Percentiles rank a stretch among this genome's conserved stretches.
Evolutionary conservation across 1,284 basidiomycete genomes (phyloP).

Genomic region (Kalmanozyma brasiliensis): DNA sequence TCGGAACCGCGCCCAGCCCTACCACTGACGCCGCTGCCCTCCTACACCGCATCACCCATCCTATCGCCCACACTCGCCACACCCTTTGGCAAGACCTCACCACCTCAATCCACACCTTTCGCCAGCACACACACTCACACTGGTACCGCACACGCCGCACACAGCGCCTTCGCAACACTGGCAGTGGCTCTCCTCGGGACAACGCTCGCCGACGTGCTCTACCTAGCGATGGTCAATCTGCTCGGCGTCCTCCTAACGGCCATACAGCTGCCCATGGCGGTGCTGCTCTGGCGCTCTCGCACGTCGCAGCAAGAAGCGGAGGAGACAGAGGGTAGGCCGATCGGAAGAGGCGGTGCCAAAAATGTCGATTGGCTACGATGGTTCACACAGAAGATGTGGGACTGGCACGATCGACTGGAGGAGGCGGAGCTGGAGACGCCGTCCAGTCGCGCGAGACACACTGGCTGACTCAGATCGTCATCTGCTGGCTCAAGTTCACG

Average conservation of each 20-base stretch:
- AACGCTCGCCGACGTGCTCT: neutral
- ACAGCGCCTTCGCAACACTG: neutral
- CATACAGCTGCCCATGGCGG: slow-evolving; percentile 12
- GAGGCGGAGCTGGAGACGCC: slow-evolving; percentile 21
- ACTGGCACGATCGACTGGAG: slow-evolving; percentile 35
- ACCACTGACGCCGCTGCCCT: slow-evolving; percentile 4
- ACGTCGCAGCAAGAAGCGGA: neutral
- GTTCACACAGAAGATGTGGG: slow-evolving; percentile 23
- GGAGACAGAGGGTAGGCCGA: neutral
- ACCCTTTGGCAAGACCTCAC: no score
- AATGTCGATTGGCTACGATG: neutral
- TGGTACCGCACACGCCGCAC: no score
- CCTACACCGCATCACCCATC: slow-evolving; percentile 11
- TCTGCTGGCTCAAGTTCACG: no score
- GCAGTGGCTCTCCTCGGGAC: neutral
- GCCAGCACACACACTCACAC: no score
- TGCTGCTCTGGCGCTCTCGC: slow-evolving; percentile 1
- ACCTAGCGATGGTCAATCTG: slow-evolving; percentile 5
- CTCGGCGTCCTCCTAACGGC: slow-evolving; percentile 7
- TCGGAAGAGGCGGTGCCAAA: neutral
- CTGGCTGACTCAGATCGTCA: no score
- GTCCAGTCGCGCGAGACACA: neutral
- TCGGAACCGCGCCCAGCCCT: no score
- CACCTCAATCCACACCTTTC: no score
- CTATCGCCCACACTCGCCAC: neutral